Evolutionary conservation across 441 rosid genomes (phyloP).

Genomic region (Jatropha multifida): DNA sequence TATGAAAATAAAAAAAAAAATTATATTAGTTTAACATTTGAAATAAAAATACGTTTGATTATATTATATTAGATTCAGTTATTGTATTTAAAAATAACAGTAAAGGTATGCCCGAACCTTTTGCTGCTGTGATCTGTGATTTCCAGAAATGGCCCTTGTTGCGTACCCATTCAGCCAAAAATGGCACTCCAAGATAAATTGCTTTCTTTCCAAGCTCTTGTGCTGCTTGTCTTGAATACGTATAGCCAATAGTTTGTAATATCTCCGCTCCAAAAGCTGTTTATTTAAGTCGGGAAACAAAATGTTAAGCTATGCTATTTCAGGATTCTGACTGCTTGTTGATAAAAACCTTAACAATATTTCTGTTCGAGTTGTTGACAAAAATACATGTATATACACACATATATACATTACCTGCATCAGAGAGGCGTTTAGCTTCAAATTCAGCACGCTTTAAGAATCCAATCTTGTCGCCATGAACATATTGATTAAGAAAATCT

Average conservation of each 20-base stretch:
- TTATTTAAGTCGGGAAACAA: conserved; percentile 1
- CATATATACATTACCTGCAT: conserved; percentile 41
- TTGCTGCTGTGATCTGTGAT: conserved; percentile 92
- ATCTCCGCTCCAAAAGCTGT: conserved; percentile 79
- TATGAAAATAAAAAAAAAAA: too few relatives aligned
- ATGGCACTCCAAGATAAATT: conserved; percentile 84
- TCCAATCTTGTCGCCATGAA: conserved; percentile 70
- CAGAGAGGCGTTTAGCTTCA: conserved; percentile 75
- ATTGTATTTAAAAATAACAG: too few relatives aligned
- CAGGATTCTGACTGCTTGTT: too few relatives aligned
- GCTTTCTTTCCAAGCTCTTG: conserved; percentile 95
- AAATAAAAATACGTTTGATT: too few relatives aligned
- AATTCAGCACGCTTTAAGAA: conserved; percentile 67
- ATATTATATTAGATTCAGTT: too few relatives aligned
- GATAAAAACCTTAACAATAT: too few relatives aligned
- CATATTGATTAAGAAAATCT: conserved; percentile 66
- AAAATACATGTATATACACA: too few relatives aligned
- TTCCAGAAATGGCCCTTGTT: conserved; percentile 93
- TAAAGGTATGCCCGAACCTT: conserved; percentile 36
- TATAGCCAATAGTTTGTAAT: conserved; percentile 76
- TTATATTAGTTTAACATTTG: too few relatives aligned
- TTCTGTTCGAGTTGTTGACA: too few relatives aligned
- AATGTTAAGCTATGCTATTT: not conserved
- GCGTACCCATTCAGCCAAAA: conserved; percentile 88
- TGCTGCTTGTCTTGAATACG: conserved; percentile 85